Evolutionary conservation across 768 basidiomycete genomes (phyloP).

Genomic region (Agrocybe pediades): DNA sequence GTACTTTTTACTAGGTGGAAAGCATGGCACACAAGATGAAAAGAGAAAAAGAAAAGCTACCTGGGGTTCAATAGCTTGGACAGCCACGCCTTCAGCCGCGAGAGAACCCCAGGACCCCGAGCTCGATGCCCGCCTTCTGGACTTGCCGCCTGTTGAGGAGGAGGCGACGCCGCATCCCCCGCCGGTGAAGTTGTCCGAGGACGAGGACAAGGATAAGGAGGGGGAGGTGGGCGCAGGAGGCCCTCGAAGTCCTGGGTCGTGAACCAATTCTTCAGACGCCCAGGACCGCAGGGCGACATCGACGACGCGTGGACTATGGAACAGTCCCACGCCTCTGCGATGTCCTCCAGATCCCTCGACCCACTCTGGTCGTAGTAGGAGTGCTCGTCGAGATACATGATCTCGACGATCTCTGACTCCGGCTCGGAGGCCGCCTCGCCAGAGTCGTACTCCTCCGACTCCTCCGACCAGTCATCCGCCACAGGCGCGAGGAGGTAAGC

Average conservation of each 20-base stretch:
- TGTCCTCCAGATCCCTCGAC: background rate
- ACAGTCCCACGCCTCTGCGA: conserved; percentile 13
- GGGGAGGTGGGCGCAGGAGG: too few relatives aligned
- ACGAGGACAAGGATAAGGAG: background rate
- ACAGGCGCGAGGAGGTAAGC: too few relatives aligned
- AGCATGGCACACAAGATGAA: too few relatives aligned
- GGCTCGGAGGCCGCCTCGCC: conserved; percentile 10
- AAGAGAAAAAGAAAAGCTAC: background rate
- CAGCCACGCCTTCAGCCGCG: conserved; percentile 18
- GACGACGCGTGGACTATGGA: conserved; percentile 10
- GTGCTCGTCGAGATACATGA: conserved; percentile 2
- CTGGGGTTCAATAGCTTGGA: conserved; percentile 16
- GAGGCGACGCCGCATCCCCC: background rate
- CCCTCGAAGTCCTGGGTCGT: conserved; percentile 12
- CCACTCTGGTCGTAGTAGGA: too few relatives aligned
- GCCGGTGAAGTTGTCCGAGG: background rate
- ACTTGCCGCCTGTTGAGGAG: too few relatives aligned
- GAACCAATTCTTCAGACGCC: conserved; percentile 16
- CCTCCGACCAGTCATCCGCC: too few relatives aligned
- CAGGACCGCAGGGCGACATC: conserved; percentile 14
- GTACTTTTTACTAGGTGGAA: too few relatives aligned
- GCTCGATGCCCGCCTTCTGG: conserved; percentile 5
- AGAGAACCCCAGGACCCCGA: conserved; percentile 12
- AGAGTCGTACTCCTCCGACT: background rate
- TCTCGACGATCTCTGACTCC: conserved; percentile 5